These are phyloP conservation scores for Eucalyptus urophylla DNA, from an alignment of 345 rosid species.

Conservation along the genomic window DNA sequence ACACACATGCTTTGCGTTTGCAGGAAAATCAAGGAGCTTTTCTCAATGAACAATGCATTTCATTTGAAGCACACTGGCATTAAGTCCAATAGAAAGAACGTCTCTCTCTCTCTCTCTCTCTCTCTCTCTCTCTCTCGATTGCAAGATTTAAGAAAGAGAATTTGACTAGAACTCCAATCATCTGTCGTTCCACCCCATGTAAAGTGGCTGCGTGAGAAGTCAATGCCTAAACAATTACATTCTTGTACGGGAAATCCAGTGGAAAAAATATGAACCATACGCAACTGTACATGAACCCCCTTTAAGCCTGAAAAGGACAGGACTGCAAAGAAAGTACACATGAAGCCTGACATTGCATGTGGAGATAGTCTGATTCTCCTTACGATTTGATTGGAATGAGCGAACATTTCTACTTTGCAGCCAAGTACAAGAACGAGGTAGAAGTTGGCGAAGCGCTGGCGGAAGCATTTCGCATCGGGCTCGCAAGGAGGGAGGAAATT, in stretches of 20 bases:
- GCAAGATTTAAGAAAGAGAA: neutral
- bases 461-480: slow-evolving; percentile 46
- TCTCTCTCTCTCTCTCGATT: neutral
- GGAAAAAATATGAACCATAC: neutral
- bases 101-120: neutral
- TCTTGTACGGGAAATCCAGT: neutral
- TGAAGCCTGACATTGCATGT: neutral
- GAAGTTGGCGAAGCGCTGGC: slow-evolving; percentile 68
- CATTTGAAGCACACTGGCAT: neutral
- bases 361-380: neutral
- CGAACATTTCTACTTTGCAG: slow-evolving; percentile 13
- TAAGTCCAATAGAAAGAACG: neutral
- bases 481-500: slow-evolving; percentile 74
- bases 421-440: slow-evolving; percentile 62
- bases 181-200: neutral
- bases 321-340: neutral
- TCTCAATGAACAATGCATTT: neutral
- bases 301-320: neutral
- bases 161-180: neutral
- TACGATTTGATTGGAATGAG: neutral
- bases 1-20: neutral
- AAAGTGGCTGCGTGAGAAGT: neutral
- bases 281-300: neutral
- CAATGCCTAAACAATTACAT: neutral
- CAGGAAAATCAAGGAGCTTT: neutral